phyloP scores from a whole-genome alignment of 2,329 filamentous ascomycete genomes.

The Xylaria sp. region DNA sequence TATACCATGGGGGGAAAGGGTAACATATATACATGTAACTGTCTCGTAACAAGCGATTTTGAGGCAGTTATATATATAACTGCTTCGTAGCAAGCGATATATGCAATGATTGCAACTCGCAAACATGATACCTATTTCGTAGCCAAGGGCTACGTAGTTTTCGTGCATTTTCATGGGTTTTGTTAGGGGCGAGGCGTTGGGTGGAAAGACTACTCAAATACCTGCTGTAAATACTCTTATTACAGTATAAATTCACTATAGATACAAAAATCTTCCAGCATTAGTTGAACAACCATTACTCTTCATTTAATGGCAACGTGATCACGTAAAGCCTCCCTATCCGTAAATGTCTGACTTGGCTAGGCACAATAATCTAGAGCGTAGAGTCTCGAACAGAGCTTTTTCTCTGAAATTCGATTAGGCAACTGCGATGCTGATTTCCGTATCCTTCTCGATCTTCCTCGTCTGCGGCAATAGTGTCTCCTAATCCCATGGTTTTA shows the following conservation, averaged over 20 bases:
- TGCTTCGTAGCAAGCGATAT: background rate
- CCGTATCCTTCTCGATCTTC: background rate
- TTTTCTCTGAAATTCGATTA: background rate
- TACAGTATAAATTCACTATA: conserved; percentile 1
- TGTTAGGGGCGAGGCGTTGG: conserved; percentile 9
- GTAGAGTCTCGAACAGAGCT: background rate
- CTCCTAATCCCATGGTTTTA: background rate
- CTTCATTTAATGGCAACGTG: background rate
- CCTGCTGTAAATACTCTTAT: conserved; percentile 15
- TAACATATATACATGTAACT: background rate
- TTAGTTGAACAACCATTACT: background rate
- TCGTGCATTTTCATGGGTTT: conserved; percentile 26
- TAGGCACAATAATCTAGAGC: background rate
- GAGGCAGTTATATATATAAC: no score
- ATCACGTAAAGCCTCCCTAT: background rate
- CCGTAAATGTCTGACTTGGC: background rate
- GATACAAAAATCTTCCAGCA: background rate
- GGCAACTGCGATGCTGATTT: background rate
- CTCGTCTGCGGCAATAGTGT: background rate
- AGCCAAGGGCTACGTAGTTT: conserved; percentile 4
- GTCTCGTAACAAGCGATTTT: no score
- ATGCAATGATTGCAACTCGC: background rate
- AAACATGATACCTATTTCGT: conserved; percentile 25
- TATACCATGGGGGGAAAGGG: background rate
- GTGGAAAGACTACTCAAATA: conserved; percentile 1